phyloP scores from a whole-genome alignment of 495 filamentous ascomycete genomes.

The Amniculicola lignicola region DNA sequence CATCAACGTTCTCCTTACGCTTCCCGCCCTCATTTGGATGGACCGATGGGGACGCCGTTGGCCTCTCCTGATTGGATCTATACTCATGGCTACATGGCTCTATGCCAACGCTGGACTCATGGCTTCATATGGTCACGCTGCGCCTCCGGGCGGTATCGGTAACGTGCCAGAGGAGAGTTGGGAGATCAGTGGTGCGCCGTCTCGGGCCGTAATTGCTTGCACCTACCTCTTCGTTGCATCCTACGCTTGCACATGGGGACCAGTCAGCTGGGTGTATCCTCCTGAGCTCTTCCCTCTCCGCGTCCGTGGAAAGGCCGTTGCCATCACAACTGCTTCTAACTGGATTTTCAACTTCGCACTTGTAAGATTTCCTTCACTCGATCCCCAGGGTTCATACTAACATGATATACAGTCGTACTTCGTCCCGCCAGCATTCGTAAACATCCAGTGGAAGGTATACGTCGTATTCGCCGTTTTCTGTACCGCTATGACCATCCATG shows the following conservation, averaged over 20 bases:
- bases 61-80: slow-evolving; percentile 61
- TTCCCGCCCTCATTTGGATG: slow-evolving; percentile 50
- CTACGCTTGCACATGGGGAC: slow-evolving; percentile 60
- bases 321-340: slow-evolving; percentile 67
- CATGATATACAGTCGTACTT: no score
- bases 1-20: slow-evolving; percentile 57
- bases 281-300: slow-evolving; percentile 72
- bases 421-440: slow-evolving; percentile 68
- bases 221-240: slow-evolving; percentile 45
- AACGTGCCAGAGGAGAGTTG: slow-evolving; percentile 33
- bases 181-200: slow-evolving; percentile 34
- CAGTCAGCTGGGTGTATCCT: slow-evolving; percentile 70
- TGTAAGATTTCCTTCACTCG: no score
- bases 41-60: slow-evolving; percentile 61
- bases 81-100: slow-evolving; percentile 66
- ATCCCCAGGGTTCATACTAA: no score
- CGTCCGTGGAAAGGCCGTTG: slow-evolving; percentile 67
- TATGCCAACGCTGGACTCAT: slow-evolving; percentile 69
- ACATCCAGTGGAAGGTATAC: slow-evolving; percentile 61
- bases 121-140: slow-evolving; percentile 46
- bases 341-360: slow-evolving; percentile 81
- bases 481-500: slow-evolving; percentile 26
- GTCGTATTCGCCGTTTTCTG: slow-evolving; percentile 36
- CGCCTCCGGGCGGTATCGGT: slow-evolving; percentile 31
- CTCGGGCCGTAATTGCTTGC: slow-evolving; percentile 43